Percentiles rank a stretch among this genome's conserved stretches.
Evolutionary conservation across 345 rosid genomes (phyloP).

Genomic region (Eucalyptus curtisii): DNA sequence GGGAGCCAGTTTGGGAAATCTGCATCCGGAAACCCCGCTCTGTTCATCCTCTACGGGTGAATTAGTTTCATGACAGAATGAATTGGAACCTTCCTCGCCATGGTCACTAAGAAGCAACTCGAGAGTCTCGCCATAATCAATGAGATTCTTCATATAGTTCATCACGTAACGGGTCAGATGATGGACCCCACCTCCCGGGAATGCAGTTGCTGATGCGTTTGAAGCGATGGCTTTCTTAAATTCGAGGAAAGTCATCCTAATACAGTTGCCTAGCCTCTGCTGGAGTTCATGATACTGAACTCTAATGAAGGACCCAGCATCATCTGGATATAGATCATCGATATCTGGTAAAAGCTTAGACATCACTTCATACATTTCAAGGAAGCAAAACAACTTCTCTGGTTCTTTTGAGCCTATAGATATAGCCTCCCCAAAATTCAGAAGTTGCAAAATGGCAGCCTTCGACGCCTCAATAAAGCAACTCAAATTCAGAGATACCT

Average conservation of each 20-base stretch:
- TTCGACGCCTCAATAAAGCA: conserved; percentile 75
- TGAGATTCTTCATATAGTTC: conserved; percentile 60
- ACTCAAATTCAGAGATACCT: conserved; percentile 12
- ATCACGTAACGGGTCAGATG: conserved; percentile 72
- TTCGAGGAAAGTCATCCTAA: conserved; percentile 53
- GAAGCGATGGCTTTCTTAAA: conserved; percentile 66
- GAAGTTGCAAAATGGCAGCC: conserved; percentile 59
- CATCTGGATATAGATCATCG: conserved; percentile 33
- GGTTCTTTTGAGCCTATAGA: conserved; percentile 71
- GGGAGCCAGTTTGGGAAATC: conserved; percentile 3
- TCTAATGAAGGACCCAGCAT: conserved; percentile 36
- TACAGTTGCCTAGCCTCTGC: conserved; percentile 52
- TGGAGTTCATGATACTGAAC: conserved; percentile 47
- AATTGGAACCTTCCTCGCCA: conserved; percentile 11
- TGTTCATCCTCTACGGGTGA: conserved; percentile 26
- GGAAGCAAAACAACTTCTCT: conserved; percentile 57
- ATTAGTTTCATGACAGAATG: conserved; percentile 20
- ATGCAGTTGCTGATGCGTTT: conserved; percentile 36
- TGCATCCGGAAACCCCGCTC: background rate
- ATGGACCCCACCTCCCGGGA: conserved; percentile 66
- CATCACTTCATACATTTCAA: conserved; percentile 78
- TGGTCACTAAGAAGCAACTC: conserved; percentile 46
- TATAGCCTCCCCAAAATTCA: conserved; percentile 80
- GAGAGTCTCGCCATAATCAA: conserved; percentile 54
- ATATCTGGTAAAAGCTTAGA: conserved; percentile 57